Percentiles rank a stretch among this genome's conserved stretches.
These are phyloP conservation scores for Chloris gayana DNA, from an alignment of 176 grass and related monocot genomes.

Conservation along the genomic window DNA sequence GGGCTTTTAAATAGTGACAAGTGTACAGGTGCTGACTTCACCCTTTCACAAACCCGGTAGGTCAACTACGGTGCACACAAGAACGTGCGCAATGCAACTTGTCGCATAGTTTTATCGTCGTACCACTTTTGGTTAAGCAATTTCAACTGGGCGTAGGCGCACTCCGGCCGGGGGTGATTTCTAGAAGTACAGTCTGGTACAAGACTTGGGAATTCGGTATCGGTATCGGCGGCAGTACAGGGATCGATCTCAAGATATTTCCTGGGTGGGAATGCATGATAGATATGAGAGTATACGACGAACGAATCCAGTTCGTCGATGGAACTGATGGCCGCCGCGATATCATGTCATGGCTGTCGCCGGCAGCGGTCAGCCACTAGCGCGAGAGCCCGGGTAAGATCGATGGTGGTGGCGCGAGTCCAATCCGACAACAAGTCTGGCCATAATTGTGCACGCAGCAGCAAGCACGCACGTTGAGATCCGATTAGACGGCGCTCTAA, in stretches of 20 bases:
- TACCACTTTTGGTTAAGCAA: not conserved
- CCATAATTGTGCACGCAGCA: conserved; percentile 16
- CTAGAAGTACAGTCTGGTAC: not conserved
- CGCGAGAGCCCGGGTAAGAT: not conserved
- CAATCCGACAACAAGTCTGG: not conserved
- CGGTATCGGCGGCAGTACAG: too few species aligned
- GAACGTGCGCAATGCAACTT: not conserved
- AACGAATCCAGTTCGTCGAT: not conserved
- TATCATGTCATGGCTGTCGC: not conserved
- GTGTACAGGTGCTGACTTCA: not conserved
- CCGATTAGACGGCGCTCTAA: conserved; percentile 35
- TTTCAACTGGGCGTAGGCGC: not conserved
- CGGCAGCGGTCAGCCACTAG: not conserved
- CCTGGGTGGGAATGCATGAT: not conserved
- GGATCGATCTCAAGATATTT: not conserved
- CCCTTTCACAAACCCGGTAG: not conserved
- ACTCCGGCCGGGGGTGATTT: not conserved
- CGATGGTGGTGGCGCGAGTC: conserved; percentile 8
- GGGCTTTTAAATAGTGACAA: not conserved
- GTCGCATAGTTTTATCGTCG: not conserved
- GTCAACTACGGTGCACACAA: not conserved
- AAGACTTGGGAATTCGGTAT: not conserved
- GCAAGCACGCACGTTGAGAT: not conserved
- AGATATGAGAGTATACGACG: too few species aligned
- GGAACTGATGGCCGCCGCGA: not conserved